phyloP scores from a whole-genome alignment of 2,329 filamentous ascomycete genomes.

The Fulvia fulva region DNA sequence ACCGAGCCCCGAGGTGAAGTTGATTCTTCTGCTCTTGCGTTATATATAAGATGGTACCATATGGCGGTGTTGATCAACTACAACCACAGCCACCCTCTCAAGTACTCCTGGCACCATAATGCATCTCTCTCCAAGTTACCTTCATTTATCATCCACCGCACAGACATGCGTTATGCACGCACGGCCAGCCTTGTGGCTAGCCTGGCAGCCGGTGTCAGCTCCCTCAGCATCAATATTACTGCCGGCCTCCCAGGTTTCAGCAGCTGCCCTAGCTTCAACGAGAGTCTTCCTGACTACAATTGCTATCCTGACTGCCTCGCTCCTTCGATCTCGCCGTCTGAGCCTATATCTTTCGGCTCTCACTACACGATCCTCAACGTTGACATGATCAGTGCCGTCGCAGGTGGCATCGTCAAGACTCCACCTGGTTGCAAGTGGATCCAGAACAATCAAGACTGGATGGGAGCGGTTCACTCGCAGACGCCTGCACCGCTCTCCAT shows the following conservation, averaged over 20 bases:
- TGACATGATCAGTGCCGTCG: slow-evolving; percentile 39
- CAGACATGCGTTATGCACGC: not conserved
- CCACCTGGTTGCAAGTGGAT: slow-evolving; percentile 34
- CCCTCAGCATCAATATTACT: not conserved
- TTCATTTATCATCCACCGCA: not conserved
- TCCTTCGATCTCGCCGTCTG: not conserved
- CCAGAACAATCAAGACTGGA: slow-evolving; percentile 35
- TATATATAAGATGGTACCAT: not conserved
- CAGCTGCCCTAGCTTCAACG: not conserved
- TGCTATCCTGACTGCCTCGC: not conserved
- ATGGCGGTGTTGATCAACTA: not conserved
- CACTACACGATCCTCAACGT: slow-evolving; percentile 42
- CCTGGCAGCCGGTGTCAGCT: not conserved
- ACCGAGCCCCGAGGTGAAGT: not conserved
- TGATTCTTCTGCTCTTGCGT: not conserved
- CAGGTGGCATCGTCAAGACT: slow-evolving; percentile 33
- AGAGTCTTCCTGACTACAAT: not conserved
- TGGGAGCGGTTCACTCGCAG: slow-evolving; percentile 38
- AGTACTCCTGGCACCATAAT: not conserved
- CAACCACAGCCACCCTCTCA: not conserved
- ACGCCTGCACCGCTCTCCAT: slow-evolving; percentile 35
- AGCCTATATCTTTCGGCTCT: slow-evolving; percentile 27
- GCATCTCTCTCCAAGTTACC: not conserved
- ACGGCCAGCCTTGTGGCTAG: not conserved
- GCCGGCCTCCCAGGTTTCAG: not conserved